Evolutionary conservation across 2,329 filamentous ascomycete species (phyloP).

Genomic region (Exophiala bonariae): DNA sequence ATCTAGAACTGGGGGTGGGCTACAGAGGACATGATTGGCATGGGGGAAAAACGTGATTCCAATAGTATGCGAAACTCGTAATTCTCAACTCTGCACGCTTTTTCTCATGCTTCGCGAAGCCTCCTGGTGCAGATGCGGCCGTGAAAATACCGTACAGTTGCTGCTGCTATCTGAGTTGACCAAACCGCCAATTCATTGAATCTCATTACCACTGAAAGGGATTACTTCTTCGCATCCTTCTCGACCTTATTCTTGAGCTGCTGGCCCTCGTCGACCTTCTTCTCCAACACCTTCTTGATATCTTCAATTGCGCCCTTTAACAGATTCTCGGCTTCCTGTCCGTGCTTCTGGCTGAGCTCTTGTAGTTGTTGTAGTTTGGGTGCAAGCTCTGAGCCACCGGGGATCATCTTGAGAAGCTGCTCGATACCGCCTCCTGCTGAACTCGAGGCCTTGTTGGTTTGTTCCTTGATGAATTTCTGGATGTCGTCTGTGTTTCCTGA

Average conservation of each 20-base stretch:
- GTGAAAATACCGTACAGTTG: too few relatives aligned
- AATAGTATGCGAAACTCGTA: too few relatives aligned
- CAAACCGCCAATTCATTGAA: too few relatives aligned
- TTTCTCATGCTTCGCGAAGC: too few relatives aligned
- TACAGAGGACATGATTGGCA: too few relatives aligned
- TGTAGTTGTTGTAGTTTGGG: constrained; percentile 66
- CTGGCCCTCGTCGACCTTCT: constrained; percentile 50
- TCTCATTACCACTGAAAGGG: too few relatives aligned
- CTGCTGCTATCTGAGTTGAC: too few relatives aligned
- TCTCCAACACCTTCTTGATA: constrained; percentile 45
- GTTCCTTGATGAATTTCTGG: constrained; percentile 61
- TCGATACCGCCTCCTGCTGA: constrained; percentile 49
- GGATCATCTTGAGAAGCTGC: constrained; percentile 66
- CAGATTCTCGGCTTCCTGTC: constrained; percentile 68
- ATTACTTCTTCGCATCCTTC: constrained; percentile 38
- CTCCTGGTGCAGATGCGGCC: too few relatives aligned
- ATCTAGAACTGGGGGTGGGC: too few relatives aligned
- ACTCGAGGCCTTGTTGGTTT: constrained; percentile 54
- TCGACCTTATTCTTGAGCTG: constrained; percentile 59
- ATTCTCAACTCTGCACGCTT: too few relatives aligned
- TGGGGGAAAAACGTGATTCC: too few relatives aligned
- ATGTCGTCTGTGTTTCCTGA: constrained; percentile 62
- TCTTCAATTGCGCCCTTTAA: constrained; percentile 64
- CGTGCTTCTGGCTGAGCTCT: constrained; percentile 66
- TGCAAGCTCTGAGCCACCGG: constrained; percentile 63